These are phyloP conservation scores for Fusarium longipes DNA, from an alignment of 2,329 filamentous ascomycete genomes.

Conservation along the genomic window DNA sequence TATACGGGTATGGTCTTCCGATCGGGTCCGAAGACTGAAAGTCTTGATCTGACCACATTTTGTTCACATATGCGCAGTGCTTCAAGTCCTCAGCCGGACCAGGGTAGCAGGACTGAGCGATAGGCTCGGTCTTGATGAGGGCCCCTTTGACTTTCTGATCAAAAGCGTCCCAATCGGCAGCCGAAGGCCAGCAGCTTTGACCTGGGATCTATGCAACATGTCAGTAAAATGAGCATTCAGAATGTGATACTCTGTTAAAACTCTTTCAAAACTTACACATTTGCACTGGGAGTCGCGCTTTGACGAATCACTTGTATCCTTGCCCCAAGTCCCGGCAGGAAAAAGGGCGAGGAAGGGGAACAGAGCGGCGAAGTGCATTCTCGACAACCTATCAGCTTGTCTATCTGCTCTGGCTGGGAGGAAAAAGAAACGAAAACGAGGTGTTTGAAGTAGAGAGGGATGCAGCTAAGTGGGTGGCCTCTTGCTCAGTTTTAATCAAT, in stretches of 20 bases:
- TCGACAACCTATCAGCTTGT: neutral
- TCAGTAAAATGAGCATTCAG: neutral
- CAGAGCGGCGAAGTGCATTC: neutral
- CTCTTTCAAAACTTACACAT: slow-evolving; percentile 19
- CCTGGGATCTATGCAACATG: slow-evolving; percentile 12
- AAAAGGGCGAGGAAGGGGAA: slow-evolving; percentile 4
- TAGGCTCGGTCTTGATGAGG: slow-evolving; percentile 31
- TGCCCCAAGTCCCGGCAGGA: neutral
- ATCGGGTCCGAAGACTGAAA: slow-evolving; percentile 33
- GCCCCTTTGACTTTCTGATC: neutral
- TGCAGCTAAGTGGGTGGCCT: slow-evolving; percentile 4
- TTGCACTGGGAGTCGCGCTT: slow-evolving; percentile 9
- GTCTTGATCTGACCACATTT: slow-evolving; percentile 37
- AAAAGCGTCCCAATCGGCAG: slow-evolving; percentile 13
- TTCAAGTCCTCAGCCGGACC: slow-evolving; percentile 19
- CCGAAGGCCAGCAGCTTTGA: slow-evolving; percentile 27
- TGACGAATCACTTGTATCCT: neutral
- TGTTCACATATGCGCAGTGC: slow-evolving; percentile 25
- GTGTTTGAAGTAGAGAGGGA: neutral
- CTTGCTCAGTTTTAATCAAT: slow-evolving; percentile 8
- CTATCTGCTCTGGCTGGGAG: no score
- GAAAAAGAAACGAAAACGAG: slow-evolving; percentile 4
- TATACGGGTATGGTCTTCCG: slow-evolving; percentile 35
- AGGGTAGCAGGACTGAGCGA: slow-evolving; percentile 31
- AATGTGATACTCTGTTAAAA: neutral